Evolutionary conservation across 805 yeast species (phyloP), one percentile per base, ranked within the genome.

Genomic region (Cyberlindnera saturnus): DNA sequence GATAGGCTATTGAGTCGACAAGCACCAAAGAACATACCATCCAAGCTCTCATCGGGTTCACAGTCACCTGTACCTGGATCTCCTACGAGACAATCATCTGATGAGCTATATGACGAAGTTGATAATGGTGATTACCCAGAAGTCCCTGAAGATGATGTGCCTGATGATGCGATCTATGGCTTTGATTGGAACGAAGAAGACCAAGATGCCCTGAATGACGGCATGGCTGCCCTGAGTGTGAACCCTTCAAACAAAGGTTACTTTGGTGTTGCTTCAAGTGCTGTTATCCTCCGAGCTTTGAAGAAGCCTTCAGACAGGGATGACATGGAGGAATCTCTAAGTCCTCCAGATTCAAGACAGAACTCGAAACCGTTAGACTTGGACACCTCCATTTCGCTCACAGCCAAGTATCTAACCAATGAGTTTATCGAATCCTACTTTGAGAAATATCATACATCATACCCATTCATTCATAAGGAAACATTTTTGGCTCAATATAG

Each of bases 211-310:
- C 37, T 56, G 26, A 60, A 60, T 39, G 86, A 81, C 57, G 85
- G 86, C 10, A 81, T 81, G 86, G 85, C 82, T 0, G 83, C 81
- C 1, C 53, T 77, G 19, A 71, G 77, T 34, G 61, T 67, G 14
- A 65, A 69, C 43, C 71, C 70, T 6, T 71, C 75, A 38, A 75
- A 79, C 23, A 73, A 74, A 26, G 87, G 88, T 0, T 81, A 77
- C 55, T 76, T 77, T 50, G 89, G 89, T 2, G 72, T 74, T 11
- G 83, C 80, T 8, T 79, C 88, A 4, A 70, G 78, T 45, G 73
- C 82, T 2, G 75, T 77, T 7, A 63, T 78, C 16, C 59, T 82
- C 35, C 66, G 79, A 50, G 72, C 75, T 10, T 51, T 77, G 34
- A 66, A 69, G 32, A 57, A 68, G 32, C 64, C 65, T 11, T 47